Evolutionary conservation across 306 rosid species (phyloP).

Genomic region (Luffa aegyptiaca): DNA sequence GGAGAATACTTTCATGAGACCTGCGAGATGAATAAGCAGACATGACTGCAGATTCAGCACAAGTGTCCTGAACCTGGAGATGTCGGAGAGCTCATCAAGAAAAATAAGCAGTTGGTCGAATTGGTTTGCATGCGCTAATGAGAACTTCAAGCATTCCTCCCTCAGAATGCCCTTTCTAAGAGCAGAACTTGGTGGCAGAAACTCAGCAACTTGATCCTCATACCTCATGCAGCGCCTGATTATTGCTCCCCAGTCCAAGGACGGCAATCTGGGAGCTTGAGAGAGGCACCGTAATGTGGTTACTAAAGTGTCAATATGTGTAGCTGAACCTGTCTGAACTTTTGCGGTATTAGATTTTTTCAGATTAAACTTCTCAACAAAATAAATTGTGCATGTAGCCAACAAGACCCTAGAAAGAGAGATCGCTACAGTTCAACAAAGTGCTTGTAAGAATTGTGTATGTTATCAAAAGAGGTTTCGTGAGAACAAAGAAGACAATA

Average conservation of each 20-base stretch:
- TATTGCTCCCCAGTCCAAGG: conserved; percentile 77
- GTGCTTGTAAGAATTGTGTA: background rate
- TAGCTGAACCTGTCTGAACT: conserved; percentile 35
- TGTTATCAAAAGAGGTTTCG: background rate
- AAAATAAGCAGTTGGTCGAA: conserved; percentile 63
- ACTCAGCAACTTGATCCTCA: conserved; percentile 40
- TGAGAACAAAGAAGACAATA: background rate
- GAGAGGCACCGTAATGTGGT: conserved; percentile 74
- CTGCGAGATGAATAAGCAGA: conserved; percentile 62
- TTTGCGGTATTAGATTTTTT: conserved; percentile 9
- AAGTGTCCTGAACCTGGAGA: conserved; percentile 68
- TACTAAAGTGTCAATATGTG: conserved; percentile 28
- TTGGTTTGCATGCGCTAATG: conserved; percentile 79
- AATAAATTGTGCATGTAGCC: background rate
- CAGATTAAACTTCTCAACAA: background rate
- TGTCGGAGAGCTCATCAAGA: conserved; percentile 81
- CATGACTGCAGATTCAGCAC: conserved; percentile 62
- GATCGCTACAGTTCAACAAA: background rate
- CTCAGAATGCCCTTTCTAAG: conserved; percentile 44
- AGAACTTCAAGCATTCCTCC: conserved; percentile 64
- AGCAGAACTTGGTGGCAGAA: conserved; percentile 25
- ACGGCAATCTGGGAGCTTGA: conserved; percentile 84
- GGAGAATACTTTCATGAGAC: conserved; percentile 60
- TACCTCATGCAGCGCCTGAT: conserved; percentile 84
- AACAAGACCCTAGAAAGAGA: background rate